These are phyloP conservation scores for Russula sp. DNA, from an alignment of 768 basidiomycete species.

Conservation along the genomic window DNA sequence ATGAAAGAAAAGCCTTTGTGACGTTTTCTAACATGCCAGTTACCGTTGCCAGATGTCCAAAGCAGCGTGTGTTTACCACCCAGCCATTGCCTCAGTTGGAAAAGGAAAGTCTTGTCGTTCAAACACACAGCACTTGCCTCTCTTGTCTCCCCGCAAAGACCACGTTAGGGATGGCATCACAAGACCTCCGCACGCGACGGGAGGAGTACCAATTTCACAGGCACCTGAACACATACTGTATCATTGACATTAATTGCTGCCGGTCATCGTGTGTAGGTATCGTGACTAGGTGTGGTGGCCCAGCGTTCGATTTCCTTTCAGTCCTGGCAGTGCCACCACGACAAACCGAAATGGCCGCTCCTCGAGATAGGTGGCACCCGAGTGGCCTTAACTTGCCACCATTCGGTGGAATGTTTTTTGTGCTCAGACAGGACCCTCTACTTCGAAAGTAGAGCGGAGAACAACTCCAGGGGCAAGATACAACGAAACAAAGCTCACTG, in stretches of 20 bases:
- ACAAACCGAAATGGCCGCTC: constrained; percentile 1
- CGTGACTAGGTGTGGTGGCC: background rate
- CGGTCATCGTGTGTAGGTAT: background rate
- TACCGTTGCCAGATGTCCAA: constrained; percentile 1
- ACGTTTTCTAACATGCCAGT: constrained; percentile 1
- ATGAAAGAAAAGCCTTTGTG: background rate
- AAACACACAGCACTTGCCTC: background rate
- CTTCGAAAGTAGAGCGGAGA: background rate
- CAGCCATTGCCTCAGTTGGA: background rate
- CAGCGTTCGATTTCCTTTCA: background rate
- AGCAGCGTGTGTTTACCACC: background rate
- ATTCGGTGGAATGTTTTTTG: background rate
- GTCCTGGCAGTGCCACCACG: background rate
- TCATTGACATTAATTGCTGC: background rate
- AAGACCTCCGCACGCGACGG: background rate
- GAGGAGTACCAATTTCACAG: background rate
- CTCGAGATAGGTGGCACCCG: background rate
- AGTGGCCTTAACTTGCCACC: background rate
- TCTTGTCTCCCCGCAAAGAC: background rate
- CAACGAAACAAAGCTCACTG: background rate
- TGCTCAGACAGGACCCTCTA: background rate
- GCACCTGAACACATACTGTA: too few relatives aligned
- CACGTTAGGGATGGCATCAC: background rate
- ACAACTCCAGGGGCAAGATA: background rate
- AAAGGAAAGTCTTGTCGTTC: constrained; percentile 3